Evolutionary conservation across 805 yeast species (phyloP), one percentile per base, ranked within the genome.

Genomic region (Scheffersomyces amazonensis): DNA sequence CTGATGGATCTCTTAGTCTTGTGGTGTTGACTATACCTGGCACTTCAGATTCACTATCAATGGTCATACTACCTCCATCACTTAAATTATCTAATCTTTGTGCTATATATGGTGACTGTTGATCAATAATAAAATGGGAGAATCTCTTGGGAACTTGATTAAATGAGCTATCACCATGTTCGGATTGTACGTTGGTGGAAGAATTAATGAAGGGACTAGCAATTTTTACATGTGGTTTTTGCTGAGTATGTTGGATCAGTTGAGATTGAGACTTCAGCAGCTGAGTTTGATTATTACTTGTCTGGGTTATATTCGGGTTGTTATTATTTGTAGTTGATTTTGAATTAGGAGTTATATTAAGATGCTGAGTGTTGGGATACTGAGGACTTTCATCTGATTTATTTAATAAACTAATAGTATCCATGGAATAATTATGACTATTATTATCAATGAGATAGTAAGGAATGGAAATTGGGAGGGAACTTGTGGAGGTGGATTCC

Each of bases 61-160:
- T n/a, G n/a, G n/a, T n/a, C n/a, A n/a, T 32, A 30, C 42, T 38
- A 13, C 18, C 8, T 4, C 34, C 46, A 33, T 48, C 36, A 19
- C 54, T 47, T 11, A 56, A 35, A 28, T 48, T 42, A 39, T 55
- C 60, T n/a, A 49, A 36, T 16, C 42, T 36, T 32, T 51, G 53
- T 16, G 40, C 42, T 13, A 40, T 39, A 36, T 43, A 41, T 10
- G 61, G 54, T 34, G 47, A 47, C 39, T 52, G 56, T 43, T 69
- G 72, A 36, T 65, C 65, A 32, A 56, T 42, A 12, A 69, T 64
- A 43, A 69, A 66, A 35, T 60, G 66, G 7, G 73, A 66, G 36
- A 68, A 68, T 31, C 69, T 47, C 23, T 53, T 58, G 3, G 74
- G 74, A 8, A 68, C 69, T 36, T 59, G 71, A 47, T 64, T 60